A percentile compares a stretch with the other conserved stretches of the same genome.
Evolutionary conservation across 2,329 filamentous ascomycete genomes (phyloP).

Genomic region (Trichoderma semiorbis): DNA sequence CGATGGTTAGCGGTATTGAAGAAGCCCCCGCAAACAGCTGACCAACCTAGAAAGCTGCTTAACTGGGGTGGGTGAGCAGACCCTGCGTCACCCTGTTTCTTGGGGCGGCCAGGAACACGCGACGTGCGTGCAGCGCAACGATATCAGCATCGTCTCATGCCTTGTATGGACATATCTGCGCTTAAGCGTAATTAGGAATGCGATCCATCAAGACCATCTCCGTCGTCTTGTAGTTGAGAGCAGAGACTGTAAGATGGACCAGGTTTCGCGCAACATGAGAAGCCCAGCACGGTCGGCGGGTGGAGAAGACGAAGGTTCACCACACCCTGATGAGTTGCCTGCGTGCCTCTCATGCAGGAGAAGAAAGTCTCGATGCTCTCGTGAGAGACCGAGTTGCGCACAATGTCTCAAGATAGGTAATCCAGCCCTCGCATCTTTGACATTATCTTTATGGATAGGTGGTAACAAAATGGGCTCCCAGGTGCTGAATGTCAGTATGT

Average conservation of each 20-base stretch:
- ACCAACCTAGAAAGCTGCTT: background rate
- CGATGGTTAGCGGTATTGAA: background rate
- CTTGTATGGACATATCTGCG: background rate
- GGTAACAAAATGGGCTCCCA: background rate
- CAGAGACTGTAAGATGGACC: background rate
- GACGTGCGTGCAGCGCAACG: background rate
- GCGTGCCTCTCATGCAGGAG: conserved; percentile 16
- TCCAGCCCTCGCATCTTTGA: background rate
- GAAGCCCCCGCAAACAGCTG: background rate
- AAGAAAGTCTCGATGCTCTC: conserved; percentile 11
- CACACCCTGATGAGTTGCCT: conserved; percentile 3
- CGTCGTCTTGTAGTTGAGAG: background rate
- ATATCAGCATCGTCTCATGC: background rate
- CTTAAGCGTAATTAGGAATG: background rate
- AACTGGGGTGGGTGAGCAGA: background rate
- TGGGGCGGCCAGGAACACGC: background rate
- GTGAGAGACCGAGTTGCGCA: background rate
- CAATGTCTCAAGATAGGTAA: background rate
- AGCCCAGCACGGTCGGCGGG: background rate
- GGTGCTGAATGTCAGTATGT: conserved; percentile 14
- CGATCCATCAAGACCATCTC: background rate
- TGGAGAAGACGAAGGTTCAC: conserved; percentile 8
- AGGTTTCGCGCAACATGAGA: background rate
- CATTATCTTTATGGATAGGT: background rate
- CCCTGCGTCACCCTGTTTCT: background rate